phyloP scores from a whole-genome alignment of 306 rosid genomes.

The Rosa chinensis region DNA sequence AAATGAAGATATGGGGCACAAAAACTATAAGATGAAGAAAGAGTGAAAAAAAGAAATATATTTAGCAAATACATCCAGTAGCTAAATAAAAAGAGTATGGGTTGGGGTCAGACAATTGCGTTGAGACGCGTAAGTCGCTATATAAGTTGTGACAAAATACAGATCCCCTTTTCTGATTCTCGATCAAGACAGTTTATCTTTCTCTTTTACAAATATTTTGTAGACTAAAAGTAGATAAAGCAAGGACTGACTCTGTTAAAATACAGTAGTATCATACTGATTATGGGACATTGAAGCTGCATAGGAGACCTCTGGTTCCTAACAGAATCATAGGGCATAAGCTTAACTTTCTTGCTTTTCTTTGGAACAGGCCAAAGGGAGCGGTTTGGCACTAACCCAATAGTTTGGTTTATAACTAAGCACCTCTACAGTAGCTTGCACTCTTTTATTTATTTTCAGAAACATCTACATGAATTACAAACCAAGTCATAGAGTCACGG shows the following conservation, averaged over 20 bases:
- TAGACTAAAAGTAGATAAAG: neutral
- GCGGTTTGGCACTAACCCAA: neutral
- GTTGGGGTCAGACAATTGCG: neutral
- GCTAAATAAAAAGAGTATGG: neutral
- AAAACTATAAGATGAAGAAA: neutral
- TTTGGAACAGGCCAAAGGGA: neutral
- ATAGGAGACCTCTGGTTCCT: neutral
- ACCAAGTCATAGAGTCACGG: neutral
- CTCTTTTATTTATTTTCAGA: neutral
- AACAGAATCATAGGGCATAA: neutral
- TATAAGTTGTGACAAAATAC: neutral
- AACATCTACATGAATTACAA: neutral
- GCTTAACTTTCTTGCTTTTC: neutral
- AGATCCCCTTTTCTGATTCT: neutral
- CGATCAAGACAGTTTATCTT: neutral
- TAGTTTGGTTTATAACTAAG: neutral
- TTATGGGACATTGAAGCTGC: neutral
- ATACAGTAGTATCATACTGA: neutral
- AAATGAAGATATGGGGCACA: neutral
- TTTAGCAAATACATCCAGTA: neutral
- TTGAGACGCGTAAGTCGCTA: neutral
- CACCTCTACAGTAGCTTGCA: neutral
- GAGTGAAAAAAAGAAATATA: neutral
- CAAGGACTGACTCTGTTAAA: neutral
- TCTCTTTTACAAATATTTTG: neutral